Evolutionary conservation across 768 basidiomycete genomes (phyloP), one percentile per base, ranked within the genome.

Genomic region (Tricholoma furcatifolium): DNA sequence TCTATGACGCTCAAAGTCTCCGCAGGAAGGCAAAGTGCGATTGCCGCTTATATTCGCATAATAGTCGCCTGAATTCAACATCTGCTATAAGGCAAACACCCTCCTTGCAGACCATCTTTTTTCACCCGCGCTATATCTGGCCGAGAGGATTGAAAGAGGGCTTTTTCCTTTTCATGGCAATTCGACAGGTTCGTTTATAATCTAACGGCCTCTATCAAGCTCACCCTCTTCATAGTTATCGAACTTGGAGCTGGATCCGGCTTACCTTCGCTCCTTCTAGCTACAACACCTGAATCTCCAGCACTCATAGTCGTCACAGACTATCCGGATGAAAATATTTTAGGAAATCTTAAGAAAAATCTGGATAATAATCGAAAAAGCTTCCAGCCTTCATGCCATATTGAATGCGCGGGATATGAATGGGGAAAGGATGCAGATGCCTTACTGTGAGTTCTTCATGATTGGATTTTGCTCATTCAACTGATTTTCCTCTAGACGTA

Each of bases 41-140:
- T 38, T 51, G 54, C 54, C 46, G 32, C 9, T 55, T 27, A 43
- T 48, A 20, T 45, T 34, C 38, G 39, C 30, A 10, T 31, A 51
- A 43, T 42, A n/a, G 43, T 54, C 47, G 30, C 46, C 54, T 38
- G 39, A 60, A 44, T 24, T 35, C 36, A 55, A 45, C 45, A n/a
- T 43, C 20, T 47, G 31, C 47, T 55, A 23, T 38, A 65, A 88
- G 85, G 83, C 86, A 24, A 87, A 82, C 55, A 86, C 84, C 12
- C 73, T 88, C 9, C 72, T 89, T 18, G 87, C 86, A 44, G 86
- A 89, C 66, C 84, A 86, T 56, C 71, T 88, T 3, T 89, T 88
- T 64, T 88, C 84, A 35, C 87, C 85, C 14, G 78, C 81, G 8
- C 72, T 90, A 7, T 76, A 84, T 50, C 73, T 90, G 15, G 83